A percentile compares a stretch with the other conserved stretches of the same genome.
Evolutionary conservation across 805 yeast genomes (phyloP).

Genomic region (Lipomyces orientalis): DNA sequence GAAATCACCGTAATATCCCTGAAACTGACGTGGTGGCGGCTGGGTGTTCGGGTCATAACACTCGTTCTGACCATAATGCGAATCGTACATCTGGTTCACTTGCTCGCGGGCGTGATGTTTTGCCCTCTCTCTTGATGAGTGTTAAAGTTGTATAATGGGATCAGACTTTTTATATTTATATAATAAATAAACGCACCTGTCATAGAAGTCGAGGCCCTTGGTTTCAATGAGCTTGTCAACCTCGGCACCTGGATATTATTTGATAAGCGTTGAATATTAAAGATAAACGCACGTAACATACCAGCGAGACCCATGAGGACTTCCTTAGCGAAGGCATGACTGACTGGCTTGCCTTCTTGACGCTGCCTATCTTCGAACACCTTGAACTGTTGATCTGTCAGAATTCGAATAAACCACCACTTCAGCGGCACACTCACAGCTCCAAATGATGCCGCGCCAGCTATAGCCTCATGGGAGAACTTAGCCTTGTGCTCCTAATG

Average conservation of each 20-base stretch:
- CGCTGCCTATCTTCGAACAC: slow-evolving; percentile 43
- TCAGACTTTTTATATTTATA: background rate
- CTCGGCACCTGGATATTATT: slow-evolving; percentile 33
- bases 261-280: background rate
- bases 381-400: slow-evolving; percentile 32
- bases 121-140: slow-evolving; percentile 29
- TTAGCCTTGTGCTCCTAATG: slow-evolving; percentile 39
- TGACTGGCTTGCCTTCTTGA: slow-evolving; percentile 42
- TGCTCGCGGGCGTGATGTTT: slow-evolving; percentile 39
- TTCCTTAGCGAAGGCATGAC: slow-evolving; percentile 43
- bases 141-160: background rate
- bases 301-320: slow-evolving; percentile 42
- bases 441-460: slow-evolving; percentile 43
- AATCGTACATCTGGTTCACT: slow-evolving; percentile 41
- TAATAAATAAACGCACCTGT: slow-evolving; percentile 19
- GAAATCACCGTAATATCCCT: background rate
- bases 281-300: slow-evolving; percentile 2
- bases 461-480: slow-evolving; percentile 43
- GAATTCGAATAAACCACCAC: background rate
- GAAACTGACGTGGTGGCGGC: slow-evolving; percentile 23
- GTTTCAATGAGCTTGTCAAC: slow-evolving; percentile 45
- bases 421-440: slow-evolving; percentile 30
- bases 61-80: slow-evolving; percentile 41
- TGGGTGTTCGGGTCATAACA: slow-evolving; percentile 28
- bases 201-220: slow-evolving; percentile 42